A percentile compares a stretch with the other conserved stretches of the same genome.
phyloP scores from a whole-genome alignment of 371 early-diverging fungal species.

The Zychaea mexicana region DNA sequence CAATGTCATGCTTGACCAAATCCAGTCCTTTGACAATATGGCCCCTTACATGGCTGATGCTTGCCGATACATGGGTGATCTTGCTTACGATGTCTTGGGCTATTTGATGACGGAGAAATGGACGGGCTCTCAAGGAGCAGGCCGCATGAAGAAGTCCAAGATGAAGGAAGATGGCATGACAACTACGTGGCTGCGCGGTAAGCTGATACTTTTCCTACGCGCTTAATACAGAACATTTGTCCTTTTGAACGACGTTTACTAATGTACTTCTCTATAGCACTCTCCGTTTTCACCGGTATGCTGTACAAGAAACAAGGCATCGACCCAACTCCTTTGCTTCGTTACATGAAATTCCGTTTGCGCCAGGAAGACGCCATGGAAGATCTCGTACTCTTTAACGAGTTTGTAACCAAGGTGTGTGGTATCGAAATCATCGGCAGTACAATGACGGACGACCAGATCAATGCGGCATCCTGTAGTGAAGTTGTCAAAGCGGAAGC shows the following conservation, averaged over 20 bases:
- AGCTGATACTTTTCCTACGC: too few species aligned
- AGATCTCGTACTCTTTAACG: constrained; percentile 67
- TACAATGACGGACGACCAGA: constrained; percentile 58
- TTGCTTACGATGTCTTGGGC: constrained; percentile 85
- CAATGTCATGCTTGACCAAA: constrained; percentile 72
- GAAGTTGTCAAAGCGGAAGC: constrained; percentile 61
- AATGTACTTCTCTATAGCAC: constrained; percentile 31
- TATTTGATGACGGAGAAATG: constrained; percentile 75
- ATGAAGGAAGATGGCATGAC: constrained; percentile 66
- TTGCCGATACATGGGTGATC: constrained; percentile 78
- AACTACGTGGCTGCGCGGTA: constrained; percentile 52
- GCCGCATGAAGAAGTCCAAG: constrained; percentile 38
- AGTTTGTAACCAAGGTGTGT: constrained; percentile 74
- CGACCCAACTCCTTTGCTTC: constrained; percentile 65
- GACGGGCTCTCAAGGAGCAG: constrained; percentile 54
- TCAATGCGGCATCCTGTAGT: constrained; percentile 72
- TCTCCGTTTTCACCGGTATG: constrained; percentile 77
- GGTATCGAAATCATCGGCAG: constrained; percentile 66
- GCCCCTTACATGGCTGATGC: constrained; percentile 86
- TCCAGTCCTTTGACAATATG: constrained; percentile 87
- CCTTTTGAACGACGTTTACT: neutral
- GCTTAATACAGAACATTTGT: too few species aligned
- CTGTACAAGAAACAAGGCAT: constrained; percentile 72
- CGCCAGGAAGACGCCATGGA: constrained; percentile 46
- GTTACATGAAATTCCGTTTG: constrained; percentile 71